phyloP scores from a whole-genome alignment of 495 filamentous ascomycete species.

The Penicillium egyptiacum region DNA sequence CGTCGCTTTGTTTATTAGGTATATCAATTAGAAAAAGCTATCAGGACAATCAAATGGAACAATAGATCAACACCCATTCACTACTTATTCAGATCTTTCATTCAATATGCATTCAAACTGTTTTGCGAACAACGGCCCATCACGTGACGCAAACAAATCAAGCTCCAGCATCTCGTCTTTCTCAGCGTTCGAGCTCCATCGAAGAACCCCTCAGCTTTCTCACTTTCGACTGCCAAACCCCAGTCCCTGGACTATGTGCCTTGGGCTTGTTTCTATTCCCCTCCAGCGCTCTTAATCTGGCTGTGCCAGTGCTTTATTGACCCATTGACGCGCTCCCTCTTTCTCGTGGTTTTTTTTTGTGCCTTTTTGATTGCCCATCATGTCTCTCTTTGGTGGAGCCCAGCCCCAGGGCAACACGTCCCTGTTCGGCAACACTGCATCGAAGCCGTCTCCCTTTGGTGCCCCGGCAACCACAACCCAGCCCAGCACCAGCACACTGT shows the following conservation, averaged over 20 bases:
- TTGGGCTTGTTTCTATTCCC: background rate
- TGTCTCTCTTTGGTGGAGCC: slow-evolving; percentile 45
- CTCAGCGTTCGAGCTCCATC: slow-evolving; percentile 22
- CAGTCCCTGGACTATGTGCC: slow-evolving; percentile 16
- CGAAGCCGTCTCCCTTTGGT: slow-evolving; percentile 42
- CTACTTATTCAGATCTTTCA: background rate
- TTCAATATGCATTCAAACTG: background rate
- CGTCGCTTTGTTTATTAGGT: background rate
- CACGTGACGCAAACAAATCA: slow-evolving; percentile 36
- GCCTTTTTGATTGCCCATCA: slow-evolving; percentile 26
- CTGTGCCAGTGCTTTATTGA: background rate
- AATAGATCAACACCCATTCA: background rate
- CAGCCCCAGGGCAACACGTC: slow-evolving; percentile 31
- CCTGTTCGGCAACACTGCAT: slow-evolving; percentile 34
- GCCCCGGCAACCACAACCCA: slow-evolving; percentile 23
- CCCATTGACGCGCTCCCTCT: slow-evolving; percentile 1
- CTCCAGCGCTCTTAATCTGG: background rate
- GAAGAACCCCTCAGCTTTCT: slow-evolving; percentile 24
- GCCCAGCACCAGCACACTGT: slow-evolving; percentile 26
- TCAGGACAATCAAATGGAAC: background rate
- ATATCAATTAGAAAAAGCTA: background rate
- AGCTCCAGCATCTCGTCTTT: slow-evolving; percentile 30
- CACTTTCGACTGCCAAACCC: slow-evolving; percentile 12
- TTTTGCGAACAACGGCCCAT: background rate
- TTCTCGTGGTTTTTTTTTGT: slow-evolving; percentile 22